Evolutionary conservation across 306 rosid species (phyloP).

Genomic region (Prunus davidiana): DNA sequence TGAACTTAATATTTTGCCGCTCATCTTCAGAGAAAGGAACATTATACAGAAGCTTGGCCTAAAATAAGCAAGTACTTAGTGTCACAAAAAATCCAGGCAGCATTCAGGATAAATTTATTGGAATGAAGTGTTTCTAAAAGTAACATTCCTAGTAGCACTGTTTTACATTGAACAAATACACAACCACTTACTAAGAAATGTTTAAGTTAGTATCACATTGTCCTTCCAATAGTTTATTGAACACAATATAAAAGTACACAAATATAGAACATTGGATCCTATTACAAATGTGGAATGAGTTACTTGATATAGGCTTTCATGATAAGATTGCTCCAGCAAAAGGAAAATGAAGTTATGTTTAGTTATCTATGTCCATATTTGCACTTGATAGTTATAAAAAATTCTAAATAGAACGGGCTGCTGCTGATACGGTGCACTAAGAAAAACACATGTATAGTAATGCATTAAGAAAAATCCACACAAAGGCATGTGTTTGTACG

Average conservation of each 20-base stretch:
- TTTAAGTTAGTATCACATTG: not conserved
- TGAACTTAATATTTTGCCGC: conserved; percentile 49
- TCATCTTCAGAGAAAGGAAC: conserved; percentile 64
- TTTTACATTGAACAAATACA: not conserved
- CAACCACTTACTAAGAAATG: not conserved
- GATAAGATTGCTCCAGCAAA: not conserved
- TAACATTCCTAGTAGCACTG: not conserved
- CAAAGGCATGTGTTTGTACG: not conserved
- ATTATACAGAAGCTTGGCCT: conserved; percentile 64
- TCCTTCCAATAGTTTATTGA: not conserved
- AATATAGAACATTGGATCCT: not conserved
- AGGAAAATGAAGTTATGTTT: not conserved
- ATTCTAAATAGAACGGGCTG: not conserved
- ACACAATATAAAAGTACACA: not conserved
- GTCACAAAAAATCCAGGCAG: not conserved
- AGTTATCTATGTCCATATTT: not conserved
- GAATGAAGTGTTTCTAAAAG: not conserved
- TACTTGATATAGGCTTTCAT: not conserved
- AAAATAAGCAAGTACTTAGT: conserved; percentile 16
- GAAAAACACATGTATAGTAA: not conserved
- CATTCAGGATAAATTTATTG: not conserved
- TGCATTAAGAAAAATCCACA: not conserved
- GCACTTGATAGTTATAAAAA: not conserved
- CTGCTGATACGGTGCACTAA: not conserved
- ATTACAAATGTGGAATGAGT: not conserved